These are phyloP conservation scores for Thraustochytrium sp. DNA, from an alignment of 352 stramenopile genomes.

Conservation along the genomic window DNA sequence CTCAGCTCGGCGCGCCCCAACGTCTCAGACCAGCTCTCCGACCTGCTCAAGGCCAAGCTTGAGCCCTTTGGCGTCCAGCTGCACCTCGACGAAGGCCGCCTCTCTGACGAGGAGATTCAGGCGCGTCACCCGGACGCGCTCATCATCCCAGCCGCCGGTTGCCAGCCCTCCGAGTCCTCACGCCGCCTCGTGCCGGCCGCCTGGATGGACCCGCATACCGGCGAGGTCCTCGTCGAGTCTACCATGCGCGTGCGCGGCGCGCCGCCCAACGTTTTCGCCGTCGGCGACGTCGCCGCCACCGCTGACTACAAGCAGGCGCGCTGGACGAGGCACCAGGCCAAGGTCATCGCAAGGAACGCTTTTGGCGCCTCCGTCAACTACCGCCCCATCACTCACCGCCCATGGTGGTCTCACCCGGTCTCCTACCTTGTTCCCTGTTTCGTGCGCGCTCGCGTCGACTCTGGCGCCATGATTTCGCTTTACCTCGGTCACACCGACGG, in stretches of 20 bases:
- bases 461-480: background rate
- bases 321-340: background rate
- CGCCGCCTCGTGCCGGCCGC: background rate
- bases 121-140: background rate
- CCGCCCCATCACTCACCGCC: background rate
- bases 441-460: background rate
- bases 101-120: background rate
- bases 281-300: background rate
- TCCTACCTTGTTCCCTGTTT: background rate
- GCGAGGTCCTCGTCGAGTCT: background rate
- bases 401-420: background rate
- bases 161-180: background rate
- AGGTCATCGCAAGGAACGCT: background rate
- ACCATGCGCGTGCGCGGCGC: background rate
- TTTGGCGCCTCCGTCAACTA: background rate
- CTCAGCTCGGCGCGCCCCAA: background rate
- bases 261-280: background rate
- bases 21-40: background rate
- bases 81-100: background rate
- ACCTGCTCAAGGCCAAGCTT: background rate
- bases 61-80: background rate
- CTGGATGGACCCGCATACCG: background rate
- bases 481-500: background rate
- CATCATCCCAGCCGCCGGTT: background rate
- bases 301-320: background rate